These are phyloP conservation scores for Neoarthrinium moseri DNA, from an alignment of 2,329 filamentous ascomycete species.

Conservation along the genomic window DNA sequence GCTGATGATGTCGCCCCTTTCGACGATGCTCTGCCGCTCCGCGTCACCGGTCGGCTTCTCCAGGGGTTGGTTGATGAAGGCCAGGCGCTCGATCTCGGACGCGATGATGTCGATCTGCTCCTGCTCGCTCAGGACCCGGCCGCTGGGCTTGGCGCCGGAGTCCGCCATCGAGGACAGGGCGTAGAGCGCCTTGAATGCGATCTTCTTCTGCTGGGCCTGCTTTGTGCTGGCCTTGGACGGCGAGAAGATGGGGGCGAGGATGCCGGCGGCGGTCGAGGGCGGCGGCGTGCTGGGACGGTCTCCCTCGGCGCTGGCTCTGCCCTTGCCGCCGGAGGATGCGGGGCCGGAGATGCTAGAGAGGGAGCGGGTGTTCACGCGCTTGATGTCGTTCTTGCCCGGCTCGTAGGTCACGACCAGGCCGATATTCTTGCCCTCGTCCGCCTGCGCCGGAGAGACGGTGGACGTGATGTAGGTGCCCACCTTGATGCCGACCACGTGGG, in stretches of 20 bases:
- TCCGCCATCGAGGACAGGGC: conserved; percentile 54
- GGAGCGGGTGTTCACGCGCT: conserved; percentile 82
- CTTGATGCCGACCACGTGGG: conserved; percentile 70
- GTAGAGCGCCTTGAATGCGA: conserved; percentile 58
- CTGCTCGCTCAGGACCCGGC: conserved; percentile 49
- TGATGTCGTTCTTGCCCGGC: conserved; percentile 67
- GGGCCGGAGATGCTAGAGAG: conserved; percentile 54
- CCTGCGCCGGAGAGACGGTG: conserved; percentile 74
- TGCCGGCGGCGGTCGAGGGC: conserved; percentile 10
- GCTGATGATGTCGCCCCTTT: conserved; percentile 73
- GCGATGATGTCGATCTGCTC: conserved; percentile 65
- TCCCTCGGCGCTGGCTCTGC: conserved; percentile 4
- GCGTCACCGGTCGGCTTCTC: conserved; percentile 37
- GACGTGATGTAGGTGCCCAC: conserved; percentile 89
- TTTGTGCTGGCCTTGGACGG: conserved; percentile 1
- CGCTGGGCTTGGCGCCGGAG: conserved; percentile 12
- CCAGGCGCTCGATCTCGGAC: conserved; percentile 71
- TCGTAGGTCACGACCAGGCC: conserved; percentile 80
- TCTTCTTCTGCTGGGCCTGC: conserved; percentile 33
- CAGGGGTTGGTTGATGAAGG: conserved; percentile 45
- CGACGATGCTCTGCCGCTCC: conserved; percentile 45
- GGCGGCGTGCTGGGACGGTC: not conserved
- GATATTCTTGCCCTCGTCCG: conserved; percentile 76
- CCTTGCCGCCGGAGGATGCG: conserved; percentile 4
- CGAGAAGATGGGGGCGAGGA: conserved; percentile 37